Base-by-base conservation (phyloP, 2,329 filamentous ascomycete species). In the Aureobasidium mangrovei region DNA sequence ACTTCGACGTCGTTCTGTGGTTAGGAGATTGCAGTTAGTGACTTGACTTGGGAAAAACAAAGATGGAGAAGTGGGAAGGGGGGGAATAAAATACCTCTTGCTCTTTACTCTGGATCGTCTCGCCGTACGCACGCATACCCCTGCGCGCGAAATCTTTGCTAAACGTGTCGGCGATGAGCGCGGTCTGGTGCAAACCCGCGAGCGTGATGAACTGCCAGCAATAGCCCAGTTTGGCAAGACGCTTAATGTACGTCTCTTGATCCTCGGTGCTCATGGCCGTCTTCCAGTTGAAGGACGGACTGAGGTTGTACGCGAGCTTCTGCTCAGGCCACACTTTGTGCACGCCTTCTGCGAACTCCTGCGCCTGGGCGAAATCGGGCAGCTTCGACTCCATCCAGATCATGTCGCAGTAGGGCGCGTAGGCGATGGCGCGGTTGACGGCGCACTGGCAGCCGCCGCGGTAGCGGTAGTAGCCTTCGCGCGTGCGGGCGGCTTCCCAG, bases 131-230 rank as follows among this genome's bases (percentile, higher is more conserved):
- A 55, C 91, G 84, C 91, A 98, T 98, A 55, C 91, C 91, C 57
- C 85, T 76, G 69, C 82, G 76, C 55, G 85, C 79, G 70, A 87
- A 98, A 46, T 88, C 88, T 68, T 83, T 81, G 57, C 89, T 84
- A 73, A 98, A 98, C 59, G 85, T 83, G 74, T 97, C 83, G 65
- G 85, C 85, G 74, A 95, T 94, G 52, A 98, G 82, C 36, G 91
- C 93, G 3, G 89, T 96, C 59, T 89, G 95, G 78, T 98, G 93
- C 67, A 98, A 80, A 62, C 93, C 93, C 4, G 91, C 93, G 44
- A 98, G 82, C n/a, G 93, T 98, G 77, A 98, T 98, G 79, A 98
- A 98, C 73, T 98, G 93, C 93, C 93, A 98, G 82, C 89, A 95
- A 81, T 98, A 98, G 59, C 93, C 93, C 46, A 98, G 81, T 59